phyloP scores from a whole-genome alignment of 2,329 filamentous ascomycete species.

The Beauveria asiatica region DNA sequence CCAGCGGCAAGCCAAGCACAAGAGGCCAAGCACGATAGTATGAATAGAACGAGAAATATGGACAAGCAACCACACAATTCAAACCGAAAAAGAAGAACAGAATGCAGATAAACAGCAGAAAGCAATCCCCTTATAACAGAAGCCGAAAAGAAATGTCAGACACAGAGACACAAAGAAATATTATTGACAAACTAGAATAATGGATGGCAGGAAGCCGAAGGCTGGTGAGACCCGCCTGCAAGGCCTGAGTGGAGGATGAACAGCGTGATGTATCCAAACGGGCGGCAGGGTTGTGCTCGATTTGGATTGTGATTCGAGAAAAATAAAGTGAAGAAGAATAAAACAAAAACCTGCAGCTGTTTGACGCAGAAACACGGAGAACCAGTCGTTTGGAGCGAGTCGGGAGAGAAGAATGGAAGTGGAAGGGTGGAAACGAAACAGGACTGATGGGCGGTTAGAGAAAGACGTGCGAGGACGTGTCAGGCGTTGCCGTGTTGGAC shows the following conservation, averaged over 20 bases:
- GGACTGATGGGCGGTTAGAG: conserved; percentile 4
- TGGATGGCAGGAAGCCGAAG: conserved; percentile 4
- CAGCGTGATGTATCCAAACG: not conserved
- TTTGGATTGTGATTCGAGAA: not conserved
- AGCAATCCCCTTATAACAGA: not conserved
- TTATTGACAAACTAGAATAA: conserved; percentile 6
- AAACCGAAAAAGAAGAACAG: not conserved
- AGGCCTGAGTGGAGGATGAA: conserved; percentile 3
- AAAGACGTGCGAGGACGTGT: not conserved
- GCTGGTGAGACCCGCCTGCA: conserved; percentile 11
- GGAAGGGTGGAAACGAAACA: not conserved
- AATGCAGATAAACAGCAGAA: not conserved
- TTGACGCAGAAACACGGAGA: not conserved
- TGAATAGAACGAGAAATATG: not conserved
- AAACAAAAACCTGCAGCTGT: not conserved
- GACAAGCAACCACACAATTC: not conserved
- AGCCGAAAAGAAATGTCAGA: not conserved
- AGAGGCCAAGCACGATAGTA: not conserved
- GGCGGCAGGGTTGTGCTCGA: not conserved
- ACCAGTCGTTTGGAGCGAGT: conserved; percentile 1
- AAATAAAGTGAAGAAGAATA: not conserved
- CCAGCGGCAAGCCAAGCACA: not conserved
- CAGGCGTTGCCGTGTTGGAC: not conserved
- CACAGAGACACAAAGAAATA: not conserved
- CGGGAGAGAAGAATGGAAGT: not conserved